Percentiles rank a stretch among this genome's conserved stretches.
These are phyloP conservation scores for Tetrahymena elliotti DNA, from an alignment of 73 alveolate genomes.

Conservation along the genomic window DNA sequence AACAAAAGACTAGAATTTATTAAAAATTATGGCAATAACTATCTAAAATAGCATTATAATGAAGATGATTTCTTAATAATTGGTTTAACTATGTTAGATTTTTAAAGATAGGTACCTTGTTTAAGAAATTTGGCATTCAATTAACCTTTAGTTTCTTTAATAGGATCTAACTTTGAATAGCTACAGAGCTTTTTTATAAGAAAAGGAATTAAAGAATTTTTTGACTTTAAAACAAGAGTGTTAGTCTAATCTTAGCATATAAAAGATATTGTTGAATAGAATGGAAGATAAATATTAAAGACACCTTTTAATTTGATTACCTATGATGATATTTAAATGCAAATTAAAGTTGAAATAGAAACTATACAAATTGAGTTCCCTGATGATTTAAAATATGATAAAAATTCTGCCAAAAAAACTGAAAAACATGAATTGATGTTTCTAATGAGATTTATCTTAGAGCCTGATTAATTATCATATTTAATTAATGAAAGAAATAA, in stretches of 20 bases:
- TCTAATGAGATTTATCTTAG: neutral
- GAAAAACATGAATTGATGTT: neutral
- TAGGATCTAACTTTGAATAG: neutral
- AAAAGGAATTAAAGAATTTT: neutral
- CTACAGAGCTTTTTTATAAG: neutral
- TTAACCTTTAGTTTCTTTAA: neutral
- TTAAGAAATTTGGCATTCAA: neutral
- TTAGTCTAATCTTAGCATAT: neutral
- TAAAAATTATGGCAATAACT: neutral
- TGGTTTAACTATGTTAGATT: neutral
- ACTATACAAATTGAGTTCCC: neutral
- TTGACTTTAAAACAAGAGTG: neutral
- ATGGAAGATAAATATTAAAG: neutral
- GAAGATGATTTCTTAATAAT: neutral
- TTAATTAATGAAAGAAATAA: neutral
- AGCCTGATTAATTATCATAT: neutral
- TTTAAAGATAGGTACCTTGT: neutral
- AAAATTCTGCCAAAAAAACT: neutral
- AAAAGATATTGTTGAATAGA: neutral
- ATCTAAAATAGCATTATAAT: neutral
- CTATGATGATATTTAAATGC: neutral
- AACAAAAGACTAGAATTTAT: neutral
- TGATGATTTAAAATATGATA: neutral
- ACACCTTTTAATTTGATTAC: neutral
- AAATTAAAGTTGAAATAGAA: neutral